phyloP scores from a whole-genome alignment of 208 protist species.

The Crithidia acanthocephali region DNA sequence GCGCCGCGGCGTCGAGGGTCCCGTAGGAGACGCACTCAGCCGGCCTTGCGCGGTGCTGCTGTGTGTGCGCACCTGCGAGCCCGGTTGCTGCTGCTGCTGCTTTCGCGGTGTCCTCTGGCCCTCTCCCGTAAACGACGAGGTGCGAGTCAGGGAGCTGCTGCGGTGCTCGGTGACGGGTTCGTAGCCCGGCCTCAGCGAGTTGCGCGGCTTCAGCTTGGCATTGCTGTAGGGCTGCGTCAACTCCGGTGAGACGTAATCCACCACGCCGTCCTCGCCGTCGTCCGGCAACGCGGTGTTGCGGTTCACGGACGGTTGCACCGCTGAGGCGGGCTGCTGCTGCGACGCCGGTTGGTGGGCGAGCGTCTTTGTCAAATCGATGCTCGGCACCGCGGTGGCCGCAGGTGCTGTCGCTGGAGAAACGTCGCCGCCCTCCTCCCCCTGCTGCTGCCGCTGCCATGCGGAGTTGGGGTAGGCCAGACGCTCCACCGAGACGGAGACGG shows the following conservation, averaged over 20 bases:
- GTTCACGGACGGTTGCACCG: not conserved
- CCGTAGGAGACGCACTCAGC: not conserved
- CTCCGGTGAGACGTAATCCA: slow-evolving; percentile 25
- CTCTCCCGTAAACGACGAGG: slow-evolving; percentile 4
- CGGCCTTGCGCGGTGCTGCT: slow-evolving; percentile 14
- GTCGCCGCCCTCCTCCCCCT: not conserved
- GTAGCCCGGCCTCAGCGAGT: slow-evolving; percentile 37
- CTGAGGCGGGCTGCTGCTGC: not conserved
- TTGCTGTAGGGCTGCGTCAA: slow-evolving; percentile 29
- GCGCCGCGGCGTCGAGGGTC: slow-evolving; percentile 14
- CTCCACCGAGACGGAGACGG: slow-evolving; percentile 20
- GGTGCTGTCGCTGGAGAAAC: not conserved
- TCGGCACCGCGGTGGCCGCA: slow-evolving; percentile 5
- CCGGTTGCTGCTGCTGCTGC: not conserved
- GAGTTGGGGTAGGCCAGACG: slow-evolving; percentile 11
- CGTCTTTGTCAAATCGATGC: slow-evolving; percentile 19
- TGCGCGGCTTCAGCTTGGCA: slow-evolving; percentile 19
- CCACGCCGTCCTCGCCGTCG: slow-evolving; percentile 9
- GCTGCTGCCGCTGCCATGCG: not conserved
- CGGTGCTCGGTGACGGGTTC: slow-evolving; percentile 36
- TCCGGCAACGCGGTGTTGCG: not conserved
- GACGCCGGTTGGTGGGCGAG: not conserved
- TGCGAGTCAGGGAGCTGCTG: slow-evolving; percentile 15
- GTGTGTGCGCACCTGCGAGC: slow-evolving; percentile 20
- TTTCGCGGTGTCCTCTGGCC: slow-evolving; percentile 8